Conservation (phyloP, 352 stramenopile species). For the Pythium utonaiense region DNA sequence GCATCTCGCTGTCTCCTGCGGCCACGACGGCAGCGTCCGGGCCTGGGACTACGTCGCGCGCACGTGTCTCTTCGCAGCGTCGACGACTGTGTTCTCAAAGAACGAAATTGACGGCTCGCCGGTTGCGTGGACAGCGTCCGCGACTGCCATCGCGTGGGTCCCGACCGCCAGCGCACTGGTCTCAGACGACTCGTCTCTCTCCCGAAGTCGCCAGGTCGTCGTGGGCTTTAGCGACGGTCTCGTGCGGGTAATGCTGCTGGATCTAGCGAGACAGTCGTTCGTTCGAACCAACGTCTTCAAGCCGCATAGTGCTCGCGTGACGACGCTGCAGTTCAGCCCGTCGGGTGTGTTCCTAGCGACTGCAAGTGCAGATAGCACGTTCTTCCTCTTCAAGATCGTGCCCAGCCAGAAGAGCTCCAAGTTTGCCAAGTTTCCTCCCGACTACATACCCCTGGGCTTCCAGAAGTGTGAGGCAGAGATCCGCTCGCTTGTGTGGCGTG, state of each 20-base stretch:
- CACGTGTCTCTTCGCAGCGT: slow-evolving; percentile 33
- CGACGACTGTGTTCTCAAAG: slow-evolving; percentile 16
- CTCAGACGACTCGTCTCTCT: slow-evolving; percentile 31
- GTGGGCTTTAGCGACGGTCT: slow-evolving; percentile 91
- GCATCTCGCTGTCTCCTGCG: slow-evolving; percentile 79
- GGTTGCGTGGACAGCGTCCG: slow-evolving; percentile 35
- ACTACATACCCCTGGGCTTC: slow-evolving; percentile 81
- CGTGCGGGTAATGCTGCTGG: slow-evolving; percentile 64
- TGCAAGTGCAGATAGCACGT: slow-evolving; percentile 64
- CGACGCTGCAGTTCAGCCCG: slow-evolving; percentile 62
- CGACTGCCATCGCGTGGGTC: slow-evolving; percentile 73
- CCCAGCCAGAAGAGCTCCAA: slow-evolving; percentile 47
- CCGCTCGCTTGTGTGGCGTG: slow-evolving; percentile 57
- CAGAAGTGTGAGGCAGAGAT: slow-evolving; percentile 36
- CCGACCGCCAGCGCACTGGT: slow-evolving; percentile 40
- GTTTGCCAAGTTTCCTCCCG: slow-evolving; percentile 45
- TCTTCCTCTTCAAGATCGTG: slow-evolving; percentile 85
- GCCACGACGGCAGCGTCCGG: slow-evolving; percentile 80
- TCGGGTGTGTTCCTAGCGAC: slow-evolving; percentile 74
- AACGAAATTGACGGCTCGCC: slow-evolving; percentile 14
- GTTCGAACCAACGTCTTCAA: slow-evolving; percentile 84
- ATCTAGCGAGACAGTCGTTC: slow-evolving; percentile 45
- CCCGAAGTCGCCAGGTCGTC: slow-evolving; percentile 63
- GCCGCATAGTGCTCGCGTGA: slow-evolving; percentile 79
- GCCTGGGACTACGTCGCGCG: slow-evolving; percentile 85